phyloP scores from a whole-genome alignment of 805 yeast genomes.

The Cyberlindnera mrakii region DNA sequence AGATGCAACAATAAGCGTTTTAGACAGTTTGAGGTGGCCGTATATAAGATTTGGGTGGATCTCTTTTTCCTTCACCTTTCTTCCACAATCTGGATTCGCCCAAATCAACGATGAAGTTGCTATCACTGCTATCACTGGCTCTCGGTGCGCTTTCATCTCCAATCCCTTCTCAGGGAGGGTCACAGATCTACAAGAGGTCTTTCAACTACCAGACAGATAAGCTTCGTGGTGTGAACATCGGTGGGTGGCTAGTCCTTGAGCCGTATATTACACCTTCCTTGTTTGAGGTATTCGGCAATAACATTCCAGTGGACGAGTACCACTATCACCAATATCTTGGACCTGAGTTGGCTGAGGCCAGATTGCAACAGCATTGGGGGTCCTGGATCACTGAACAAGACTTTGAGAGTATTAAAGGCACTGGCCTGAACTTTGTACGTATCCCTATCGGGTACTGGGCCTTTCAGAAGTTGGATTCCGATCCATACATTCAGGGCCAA shows the following conservation, averaged over 20 bases:
- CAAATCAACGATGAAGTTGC: background rate
- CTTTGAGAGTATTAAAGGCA: slow-evolving; percentile 47
- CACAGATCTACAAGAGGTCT: slow-evolving; percentile 18
- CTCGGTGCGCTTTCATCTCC: slow-evolving; percentile 11
- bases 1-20: no score
- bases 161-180: slow-evolving; percentile 24
- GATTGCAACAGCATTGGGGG: slow-evolving; percentile 68
- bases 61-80: no score
- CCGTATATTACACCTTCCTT: slow-evolving; percentile 81
- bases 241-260: slow-evolving; percentile 89
- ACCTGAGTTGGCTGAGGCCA: slow-evolving; percentile 41
- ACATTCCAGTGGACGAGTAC: slow-evolving; percentile 77
- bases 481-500: slow-evolving; percentile 88
- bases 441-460: slow-evolving; percentile 98
- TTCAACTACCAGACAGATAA: slow-evolving; percentile 16
- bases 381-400: slow-evolving; percentile 73
- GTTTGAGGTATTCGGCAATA: slow-evolving; percentile 45
- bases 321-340: slow-evolving; percentile 61
- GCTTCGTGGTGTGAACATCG: slow-evolving; percentile 67
- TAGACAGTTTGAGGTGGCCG: no score
- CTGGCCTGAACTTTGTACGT: slow-evolving; percentile 79
- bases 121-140: background rate
- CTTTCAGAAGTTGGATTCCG: slow-evolving; percentile 50
- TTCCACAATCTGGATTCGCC: no score
- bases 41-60: no score